These are phyloP conservation scores for Rhynchospora pubera DNA, from an alignment of 176 grass and related monocot genomes.

Conservation along the genomic window DNA sequence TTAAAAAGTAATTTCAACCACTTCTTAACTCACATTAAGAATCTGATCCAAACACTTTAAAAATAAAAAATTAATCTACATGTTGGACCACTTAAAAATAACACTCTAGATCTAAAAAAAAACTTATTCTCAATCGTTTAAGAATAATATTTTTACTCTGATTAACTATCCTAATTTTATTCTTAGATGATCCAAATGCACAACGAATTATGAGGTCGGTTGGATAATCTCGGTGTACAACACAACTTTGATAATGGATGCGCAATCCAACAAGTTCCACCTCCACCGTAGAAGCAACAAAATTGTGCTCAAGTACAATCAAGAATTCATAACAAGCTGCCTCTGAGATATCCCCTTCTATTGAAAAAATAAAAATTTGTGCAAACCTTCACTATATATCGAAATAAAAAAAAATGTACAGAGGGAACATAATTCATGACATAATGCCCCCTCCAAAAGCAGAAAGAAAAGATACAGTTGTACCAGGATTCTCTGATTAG, in stretches of 20 bases:
- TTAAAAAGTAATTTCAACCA: no score
- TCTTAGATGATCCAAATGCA: no score
- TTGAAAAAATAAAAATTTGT: not conserved
- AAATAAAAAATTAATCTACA: no score
- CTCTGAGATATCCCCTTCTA: not conserved
- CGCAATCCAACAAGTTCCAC: not conserved
- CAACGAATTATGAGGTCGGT: not conserved
- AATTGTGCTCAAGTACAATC: not conserved
- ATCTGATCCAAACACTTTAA: no score
- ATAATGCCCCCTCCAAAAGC: not conserved
- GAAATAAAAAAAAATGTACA: no score
- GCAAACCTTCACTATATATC: not conserved
- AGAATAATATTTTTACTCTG: no score
- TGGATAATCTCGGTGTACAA: not conserved
- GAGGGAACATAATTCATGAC: not conserved
- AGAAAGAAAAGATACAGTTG: not conserved
- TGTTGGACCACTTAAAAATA: no score
- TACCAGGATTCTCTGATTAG: not conserved
- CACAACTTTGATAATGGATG: not conserved
- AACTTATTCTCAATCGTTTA: no score
- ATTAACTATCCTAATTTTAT: no score
- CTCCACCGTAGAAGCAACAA: not conserved
- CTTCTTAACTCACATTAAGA: no score
- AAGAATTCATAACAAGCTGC: not conserved
- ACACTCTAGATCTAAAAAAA: no score